Conservation (phyloP, 208 protist genomes). For the Crithidia bombi region DNA sequence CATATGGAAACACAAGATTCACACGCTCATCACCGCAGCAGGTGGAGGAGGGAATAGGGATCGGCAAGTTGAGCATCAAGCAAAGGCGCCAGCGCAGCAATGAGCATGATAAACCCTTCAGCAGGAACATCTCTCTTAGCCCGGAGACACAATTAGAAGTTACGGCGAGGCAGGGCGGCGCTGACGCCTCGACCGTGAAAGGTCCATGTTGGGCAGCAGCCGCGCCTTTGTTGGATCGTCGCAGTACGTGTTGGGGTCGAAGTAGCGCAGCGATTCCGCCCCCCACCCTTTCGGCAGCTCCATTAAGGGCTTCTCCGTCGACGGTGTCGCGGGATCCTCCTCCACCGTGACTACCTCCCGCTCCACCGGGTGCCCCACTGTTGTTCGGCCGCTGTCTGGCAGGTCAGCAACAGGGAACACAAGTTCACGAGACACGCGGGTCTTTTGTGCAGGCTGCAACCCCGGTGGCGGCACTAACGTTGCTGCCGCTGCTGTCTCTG, state of each 20-base stretch:
- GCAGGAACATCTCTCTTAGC: neutral
- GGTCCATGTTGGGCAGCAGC: conserved; percentile 31
- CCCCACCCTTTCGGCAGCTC: conserved; percentile 73
- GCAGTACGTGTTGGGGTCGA: conserved; percentile 82
- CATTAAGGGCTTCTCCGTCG: conserved; percentile 10
- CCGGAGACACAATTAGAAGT: neutral
- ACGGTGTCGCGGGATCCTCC: conserved; percentile 4
- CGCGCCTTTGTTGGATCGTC: conserved; percentile 74
- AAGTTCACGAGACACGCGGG: conserved; percentile 14
- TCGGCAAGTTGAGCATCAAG: too few species aligned
- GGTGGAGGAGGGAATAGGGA: too few species aligned
- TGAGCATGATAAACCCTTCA: too few species aligned
- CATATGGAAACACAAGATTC: too few species aligned
- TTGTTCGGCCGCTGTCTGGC: conserved; percentile 23
- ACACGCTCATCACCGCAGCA: too few species aligned
- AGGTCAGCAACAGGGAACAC: conserved; percentile 9
- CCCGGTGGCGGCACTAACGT: neutral
- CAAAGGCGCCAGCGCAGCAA: too few species aligned
- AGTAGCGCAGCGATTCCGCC: conserved; percentile 64
- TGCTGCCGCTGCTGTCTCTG: conserved; percentile 18
- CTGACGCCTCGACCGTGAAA: conserved; percentile 23
- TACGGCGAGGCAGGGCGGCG: conserved; percentile 18
- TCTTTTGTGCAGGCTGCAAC: neutral
- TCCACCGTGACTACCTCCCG: conserved; percentile 29
- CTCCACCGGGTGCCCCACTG: conserved; percentile 47